Conservation (phyloP, 371 early-diverging fungal genomes). For the Catenaria anguillulae region DNA sequence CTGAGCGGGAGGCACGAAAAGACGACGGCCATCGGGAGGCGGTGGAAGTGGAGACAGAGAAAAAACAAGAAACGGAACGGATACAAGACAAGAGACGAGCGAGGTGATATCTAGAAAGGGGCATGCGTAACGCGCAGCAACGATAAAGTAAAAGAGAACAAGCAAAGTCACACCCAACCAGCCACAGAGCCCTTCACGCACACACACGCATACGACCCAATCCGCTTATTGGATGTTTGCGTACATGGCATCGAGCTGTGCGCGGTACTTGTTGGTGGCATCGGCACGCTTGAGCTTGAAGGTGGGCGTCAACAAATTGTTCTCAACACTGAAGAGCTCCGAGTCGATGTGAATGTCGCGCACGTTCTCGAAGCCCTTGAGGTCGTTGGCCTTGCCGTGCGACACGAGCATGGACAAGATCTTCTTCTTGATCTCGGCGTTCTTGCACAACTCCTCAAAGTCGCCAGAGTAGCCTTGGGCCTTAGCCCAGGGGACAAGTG, state of each 20-base stretch:
- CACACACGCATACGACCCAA: too few species aligned
- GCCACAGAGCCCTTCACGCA: too few species aligned
- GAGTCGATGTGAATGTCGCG: slow-evolving; percentile 50
- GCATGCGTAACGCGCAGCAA: too few species aligned
- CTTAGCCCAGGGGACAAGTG: not conserved
- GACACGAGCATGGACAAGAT: slow-evolving; percentile 37
- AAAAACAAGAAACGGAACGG: too few species aligned
- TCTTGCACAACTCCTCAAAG: slow-evolving; percentile 10
- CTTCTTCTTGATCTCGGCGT: slow-evolving; percentile 30
- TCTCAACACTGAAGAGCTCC: slow-evolving; percentile 69
- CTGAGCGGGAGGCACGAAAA: too few species aligned
- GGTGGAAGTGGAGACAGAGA: too few species aligned
- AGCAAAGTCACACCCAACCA: too few species aligned
- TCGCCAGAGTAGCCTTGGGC: slow-evolving; percentile 22
- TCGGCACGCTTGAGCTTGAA: slow-evolving; percentile 74
- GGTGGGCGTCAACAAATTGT: slow-evolving; percentile 59
- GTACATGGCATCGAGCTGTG: slow-evolving; percentile 30
- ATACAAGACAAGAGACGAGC: too few species aligned
- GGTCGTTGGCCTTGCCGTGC: slow-evolving; percentile 45
- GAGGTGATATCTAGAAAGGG: too few species aligned
- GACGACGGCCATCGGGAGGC: too few species aligned
- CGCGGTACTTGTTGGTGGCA: slow-evolving; percentile 45
- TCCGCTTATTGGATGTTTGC: not conserved
- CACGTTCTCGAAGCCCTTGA: slow-evolving; percentile 81
- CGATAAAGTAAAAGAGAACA: too few species aligned